Percentiles rank a stretch among this genome's conserved stretches.
These are phyloP conservation scores for Arabis hirsuta DNA, from an alignment of 345 rosid genomes.

Conservation along the genomic window DNA sequence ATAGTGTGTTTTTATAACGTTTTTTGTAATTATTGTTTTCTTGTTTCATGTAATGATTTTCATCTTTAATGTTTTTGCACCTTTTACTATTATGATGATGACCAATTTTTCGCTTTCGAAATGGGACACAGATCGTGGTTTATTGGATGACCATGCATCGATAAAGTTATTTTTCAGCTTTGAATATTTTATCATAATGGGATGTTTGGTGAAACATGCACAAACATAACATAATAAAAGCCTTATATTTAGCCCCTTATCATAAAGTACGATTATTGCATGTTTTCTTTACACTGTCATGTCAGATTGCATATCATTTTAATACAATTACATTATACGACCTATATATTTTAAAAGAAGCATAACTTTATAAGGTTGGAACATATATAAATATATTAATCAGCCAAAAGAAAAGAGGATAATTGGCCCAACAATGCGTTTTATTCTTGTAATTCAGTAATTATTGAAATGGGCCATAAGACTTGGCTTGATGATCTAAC, in stretches of 20 bases:
- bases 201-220: slow-evolving; percentile 47
- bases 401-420: not conserved
- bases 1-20: not conserved
- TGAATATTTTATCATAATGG: slow-evolving; percentile 38
- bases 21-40: not conserved
- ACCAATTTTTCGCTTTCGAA: slow-evolving; percentile 39
- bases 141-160: slow-evolving; percentile 31
- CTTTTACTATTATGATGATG: slow-evolving; percentile 41
- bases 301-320: slow-evolving; percentile 25
- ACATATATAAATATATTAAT: not conserved
- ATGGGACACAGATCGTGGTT: slow-evolving; percentile 40
- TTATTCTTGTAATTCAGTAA: not conserved
- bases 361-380: too few species aligned
- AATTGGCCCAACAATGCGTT: slow-evolving; percentile 20
- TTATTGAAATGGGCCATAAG: not conserved
- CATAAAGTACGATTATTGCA: slow-evolving; percentile 37
- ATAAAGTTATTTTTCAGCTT: slow-evolving; percentile 35
- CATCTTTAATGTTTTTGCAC: not conserved
- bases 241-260: slow-evolving; percentile 11
- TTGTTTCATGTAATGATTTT: not conserved
- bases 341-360: not conserved
- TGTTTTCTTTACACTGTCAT: slow-evolving; percentile 34
- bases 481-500: too few species aligned
- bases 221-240: slow-evolving; percentile 34
- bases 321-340: slow-evolving; percentile 11